These are phyloP conservation scores for Dendrobium huoshanense DNA, from an alignment of 106 monocot genomes.

Conservation along the genomic window DNA sequence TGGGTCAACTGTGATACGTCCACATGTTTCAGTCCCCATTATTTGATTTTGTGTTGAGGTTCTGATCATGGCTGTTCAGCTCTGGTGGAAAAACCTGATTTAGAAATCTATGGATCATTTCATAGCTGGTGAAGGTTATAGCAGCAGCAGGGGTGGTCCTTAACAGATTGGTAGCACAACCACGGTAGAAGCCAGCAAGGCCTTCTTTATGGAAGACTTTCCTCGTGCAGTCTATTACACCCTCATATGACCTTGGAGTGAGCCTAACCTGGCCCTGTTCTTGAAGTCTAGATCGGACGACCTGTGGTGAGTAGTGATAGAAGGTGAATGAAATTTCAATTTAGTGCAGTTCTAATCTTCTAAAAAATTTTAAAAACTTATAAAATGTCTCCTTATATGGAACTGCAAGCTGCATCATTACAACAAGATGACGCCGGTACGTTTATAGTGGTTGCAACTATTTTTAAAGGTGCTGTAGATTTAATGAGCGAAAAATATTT, in stretches of 20 bases:
- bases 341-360: neutral
- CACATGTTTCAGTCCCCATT: neutral
- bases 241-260: slow-evolving; percentile 31
- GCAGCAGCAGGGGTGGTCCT: slow-evolving; percentile 88
- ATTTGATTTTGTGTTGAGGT: neutral
- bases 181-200: slow-evolving; percentile 67
- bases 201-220: slow-evolving; percentile 70
- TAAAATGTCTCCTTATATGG: no score
- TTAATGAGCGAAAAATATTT: no score
- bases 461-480: no score
- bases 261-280: slow-evolving; percentile 64
- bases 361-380: no score
- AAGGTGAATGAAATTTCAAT: neutral
- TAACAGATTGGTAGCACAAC: slow-evolving; percentile 77
- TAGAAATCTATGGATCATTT: slow-evolving; percentile 72
- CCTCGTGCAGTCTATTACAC: slow-evolving; percentile 68
- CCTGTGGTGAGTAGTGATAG: slow-evolving; percentile 26
- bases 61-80: neutral
- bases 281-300: slow-evolving; percentile 78
- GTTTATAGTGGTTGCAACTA: no score
- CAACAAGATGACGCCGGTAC: no score
- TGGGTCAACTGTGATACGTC: neutral
- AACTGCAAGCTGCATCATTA: no score
- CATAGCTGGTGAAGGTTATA: slow-evolving; percentile 90
- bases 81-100: slow-evolving; percentile 31